Conservation (phyloP, 768 basidiomycete genomes). For the Termitomyces sp. region DNA sequence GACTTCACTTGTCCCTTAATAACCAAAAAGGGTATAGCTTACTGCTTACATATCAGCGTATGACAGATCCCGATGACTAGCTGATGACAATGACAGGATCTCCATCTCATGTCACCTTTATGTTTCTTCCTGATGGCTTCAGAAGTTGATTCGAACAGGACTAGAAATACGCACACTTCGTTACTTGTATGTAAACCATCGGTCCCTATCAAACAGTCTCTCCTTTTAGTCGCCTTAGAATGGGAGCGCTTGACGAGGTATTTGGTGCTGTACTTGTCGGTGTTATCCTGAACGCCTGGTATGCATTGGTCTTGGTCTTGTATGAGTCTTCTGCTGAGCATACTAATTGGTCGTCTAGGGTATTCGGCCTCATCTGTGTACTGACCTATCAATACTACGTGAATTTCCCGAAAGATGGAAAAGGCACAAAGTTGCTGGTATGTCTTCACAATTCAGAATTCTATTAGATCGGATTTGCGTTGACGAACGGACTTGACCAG, state of each 20-base stretch:
- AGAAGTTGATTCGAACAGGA: too few species aligned
- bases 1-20: too few species aligned
- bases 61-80: too few species aligned
- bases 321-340: background rate
- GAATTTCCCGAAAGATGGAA: background rate
- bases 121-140: too few species aligned
- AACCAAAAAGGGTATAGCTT: too few species aligned
- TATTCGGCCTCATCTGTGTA: constrained; percentile 1
- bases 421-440: constrained; percentile 2
- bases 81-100: too few species aligned
- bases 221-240: background rate
- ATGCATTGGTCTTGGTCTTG: background rate
- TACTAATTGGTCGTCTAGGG: background rate
- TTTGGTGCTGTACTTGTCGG: background rate
- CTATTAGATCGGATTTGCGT: too few species aligned
- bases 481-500: background rate
- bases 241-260: background rate
- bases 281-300: background rate
- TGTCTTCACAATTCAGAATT: background rate
- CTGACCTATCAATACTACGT: constrained; percentile 3
- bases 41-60: too few species aligned
- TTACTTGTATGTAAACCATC: too few species aligned
- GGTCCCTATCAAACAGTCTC: too few species aligned
- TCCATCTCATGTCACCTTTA: too few species aligned
- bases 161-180: too few species aligned